Base-by-base conservation (phyloP, 257 asterid genomes). In the Mentha longifolia region DNA sequence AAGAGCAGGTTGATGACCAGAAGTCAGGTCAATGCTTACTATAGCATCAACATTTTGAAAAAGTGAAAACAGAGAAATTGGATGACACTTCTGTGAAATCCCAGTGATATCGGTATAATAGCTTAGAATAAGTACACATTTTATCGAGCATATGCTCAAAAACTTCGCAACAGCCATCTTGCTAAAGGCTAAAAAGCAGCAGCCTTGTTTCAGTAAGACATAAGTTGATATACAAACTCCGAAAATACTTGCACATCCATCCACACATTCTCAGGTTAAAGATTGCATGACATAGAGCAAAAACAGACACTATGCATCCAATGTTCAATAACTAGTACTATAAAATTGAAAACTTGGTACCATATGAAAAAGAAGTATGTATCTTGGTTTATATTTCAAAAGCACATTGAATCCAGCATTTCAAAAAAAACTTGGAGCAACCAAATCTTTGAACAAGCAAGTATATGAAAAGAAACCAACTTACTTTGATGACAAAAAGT, bases 401-500 rank as follows among this genome's bases (percentile, higher is more conserved):
- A 39, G 9, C 1, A 11, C 13, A 30, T 19, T 41, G 35, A 49
- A 30, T 14, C 42, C 15, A 39, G 14, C 3, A 16, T 16, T 25
- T 30, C 50, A 15, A 4, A 42, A 52, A 56, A 62, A 51, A 54
- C 50, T n/a, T 25, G 1, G 19, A 55, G n/a, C 47, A 50, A 25
- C 25, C 30, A 74, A 30, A 68, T 74, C 28, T 43, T 33, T 25
- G 12, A 45, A 65, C 12, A 19, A 57, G 31, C 43, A 70, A 51
- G 72, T 22, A 39, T 28, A 54, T 28, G 22, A 28, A 75, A 3
- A 55, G 22, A 1, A 43, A 7, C 11, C 31, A 6, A 82, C 96
- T 10, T 90, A 95, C 99, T 82, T 81, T 50, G 92, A 68, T 58
- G 98, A 84, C 82, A 90, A 58, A 68, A 92, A 95, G 74, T 95